These are phyloP conservation scores for Monosporozyma yasuniensis DNA, from an alignment of 805 yeast species.

Conservation along the genomic window DNA sequence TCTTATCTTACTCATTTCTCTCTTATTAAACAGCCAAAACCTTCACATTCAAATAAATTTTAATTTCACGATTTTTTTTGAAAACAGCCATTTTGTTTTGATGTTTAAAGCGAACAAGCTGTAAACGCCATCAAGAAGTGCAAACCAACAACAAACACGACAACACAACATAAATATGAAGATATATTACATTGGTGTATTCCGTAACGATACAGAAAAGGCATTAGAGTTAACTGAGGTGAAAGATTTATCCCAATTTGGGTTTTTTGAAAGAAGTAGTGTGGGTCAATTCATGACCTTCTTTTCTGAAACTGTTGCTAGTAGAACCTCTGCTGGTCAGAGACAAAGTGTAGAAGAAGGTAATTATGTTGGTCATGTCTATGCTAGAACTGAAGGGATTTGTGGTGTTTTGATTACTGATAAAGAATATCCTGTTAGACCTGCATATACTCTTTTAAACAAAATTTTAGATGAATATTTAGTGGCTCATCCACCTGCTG, in stretches of 20 bases:
- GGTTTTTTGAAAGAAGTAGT: conserved; percentile 75
- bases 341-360: conserved; percentile 94
- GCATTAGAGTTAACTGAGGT: conserved; percentile 73
- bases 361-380: conserved; percentile 83
- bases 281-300: conserved; percentile 93
- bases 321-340: conserved; percentile 80
- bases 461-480: conserved; percentile 86
- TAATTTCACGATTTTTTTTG: not conserved
- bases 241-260: conserved; percentile 74
- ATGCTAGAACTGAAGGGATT: conserved; percentile 79
- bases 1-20: no score
- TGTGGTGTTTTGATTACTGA: conserved; percentile 90
- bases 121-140: no score
- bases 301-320: conserved; percentile 82
- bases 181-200: conserved; percentile 80
- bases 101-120: not conserved
- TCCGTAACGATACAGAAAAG: conserved; percentile 49
- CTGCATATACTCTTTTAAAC: conserved; percentile 88
- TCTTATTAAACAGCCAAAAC: no score
- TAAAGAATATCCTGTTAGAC: conserved; percentile 93
- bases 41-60: not conserved
- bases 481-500: conserved; percentile 63
- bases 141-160: not conserved
- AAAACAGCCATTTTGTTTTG: not conserved
- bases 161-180: conserved; percentile 46